phyloP scores from a whole-genome alignment of 768 basidiomycete species.

The Porphyrellus cyaneotinctus region DNA sequence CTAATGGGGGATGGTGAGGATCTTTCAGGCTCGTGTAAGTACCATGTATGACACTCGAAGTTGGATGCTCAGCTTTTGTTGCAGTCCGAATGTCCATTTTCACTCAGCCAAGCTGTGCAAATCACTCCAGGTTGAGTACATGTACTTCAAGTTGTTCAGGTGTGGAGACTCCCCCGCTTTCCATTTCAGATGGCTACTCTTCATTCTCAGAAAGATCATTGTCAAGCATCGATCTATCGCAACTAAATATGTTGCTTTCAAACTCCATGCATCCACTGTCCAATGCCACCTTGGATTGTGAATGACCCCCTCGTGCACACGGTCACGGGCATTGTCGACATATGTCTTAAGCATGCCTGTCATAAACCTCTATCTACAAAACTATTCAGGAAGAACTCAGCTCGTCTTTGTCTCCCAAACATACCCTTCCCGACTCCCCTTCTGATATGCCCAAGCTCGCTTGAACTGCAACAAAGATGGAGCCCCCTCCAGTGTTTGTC shows the following conservation, averaged over 20 bases:
- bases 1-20: constrained; percentile 69
- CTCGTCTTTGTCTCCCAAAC: constrained; percentile 28
- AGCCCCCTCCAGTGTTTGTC: constrained; percentile 45
- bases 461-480: constrained; percentile 16
- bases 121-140: constrained; percentile 63
- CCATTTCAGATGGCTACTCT: constrained; percentile 63
- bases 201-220: constrained; percentile 65
- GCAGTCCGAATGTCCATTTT: constrained; percentile 56
- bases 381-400: constrained; percentile 72
- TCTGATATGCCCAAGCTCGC: constrained; percentile 28
- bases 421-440: constrained; percentile 13
- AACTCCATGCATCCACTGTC: constrained; percentile 52
- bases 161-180: constrained; percentile 67
- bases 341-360: constrained; percentile 58
- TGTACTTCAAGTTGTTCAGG: constrained; percentile 67
- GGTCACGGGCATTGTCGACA: constrained; percentile 67
- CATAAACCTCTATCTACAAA: constrained; percentile 69
- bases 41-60: not conserved
- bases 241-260: constrained; percentile 53
- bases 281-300: constrained; percentile 37
- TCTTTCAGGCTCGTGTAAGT: constrained; percentile 45
- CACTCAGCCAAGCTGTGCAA: constrained; percentile 48
- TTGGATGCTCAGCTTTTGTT: constrained; percentile 1
- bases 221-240: constrained; percentile 71
- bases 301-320: constrained; percentile 39